phyloP scores from a whole-genome alignment of 1,139 yeast species.

The Geotrichum macrosporum region DNA sequence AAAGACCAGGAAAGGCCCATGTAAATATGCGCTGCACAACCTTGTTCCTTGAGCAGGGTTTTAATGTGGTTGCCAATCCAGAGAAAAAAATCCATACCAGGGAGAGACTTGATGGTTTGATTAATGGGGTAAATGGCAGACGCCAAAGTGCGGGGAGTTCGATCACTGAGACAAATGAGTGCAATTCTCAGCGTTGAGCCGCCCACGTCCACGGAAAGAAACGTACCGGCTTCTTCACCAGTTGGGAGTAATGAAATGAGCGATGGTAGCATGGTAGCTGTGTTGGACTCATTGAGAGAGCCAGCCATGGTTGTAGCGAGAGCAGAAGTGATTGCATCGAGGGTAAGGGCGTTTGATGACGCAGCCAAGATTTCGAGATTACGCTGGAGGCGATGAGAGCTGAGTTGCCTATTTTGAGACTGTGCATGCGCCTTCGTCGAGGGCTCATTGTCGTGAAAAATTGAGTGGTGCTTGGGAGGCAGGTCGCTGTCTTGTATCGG shows the following conservation, averaged over 20 bases:
- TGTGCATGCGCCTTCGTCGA: not conserved
- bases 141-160: slow-evolving; percentile 43
- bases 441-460: too few relatives aligned
- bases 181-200: slow-evolving; percentile 70
- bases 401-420: not conserved
- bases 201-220: slow-evolving; percentile 76
- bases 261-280: slow-evolving; percentile 62
- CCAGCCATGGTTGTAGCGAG: slow-evolving; percentile 21
- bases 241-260: slow-evolving; percentile 67
- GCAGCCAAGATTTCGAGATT: slow-evolving; percentile 1
- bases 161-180: slow-evolving; percentile 64
- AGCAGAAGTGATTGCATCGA: slow-evolving; percentile 24
- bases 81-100: slow-evolving; percentile 59
- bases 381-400: not conserved
- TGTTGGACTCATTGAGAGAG: slow-evolving; percentile 18
- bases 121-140: slow-evolving; percentile 46
- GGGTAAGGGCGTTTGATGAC: slow-evolving; percentile 15
- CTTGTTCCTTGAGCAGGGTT: slow-evolving; percentile 50
- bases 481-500: not conserved
- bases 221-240: slow-evolving; percentile 72
- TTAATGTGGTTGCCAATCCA: slow-evolving; percentile 52
- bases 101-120: slow-evolving; percentile 47
- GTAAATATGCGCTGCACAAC: slow-evolving; percentile 26
- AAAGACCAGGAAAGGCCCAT: slow-evolving; percentile 38
- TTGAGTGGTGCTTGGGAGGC: too few relatives aligned